Conservation (phyloP, 495 filamentous ascomycete genomes). For the Penicillium manginii region DNA sequence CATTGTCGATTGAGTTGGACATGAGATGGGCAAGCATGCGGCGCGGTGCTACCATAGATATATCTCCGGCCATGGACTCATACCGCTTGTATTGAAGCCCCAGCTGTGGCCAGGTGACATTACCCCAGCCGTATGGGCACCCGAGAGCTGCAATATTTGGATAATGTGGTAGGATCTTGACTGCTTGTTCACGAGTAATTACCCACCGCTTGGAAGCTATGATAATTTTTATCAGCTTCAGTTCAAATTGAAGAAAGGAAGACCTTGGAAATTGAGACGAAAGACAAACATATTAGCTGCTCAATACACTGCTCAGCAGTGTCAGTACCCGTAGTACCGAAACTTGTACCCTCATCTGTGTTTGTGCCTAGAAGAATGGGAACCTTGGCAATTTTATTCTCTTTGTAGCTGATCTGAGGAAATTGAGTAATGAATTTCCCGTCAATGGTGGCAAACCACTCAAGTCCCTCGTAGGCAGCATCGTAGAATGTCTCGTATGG, state of each 20-base stretch:
- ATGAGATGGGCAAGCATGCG: conserved; percentile 55
- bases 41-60: conserved; percentile 57
- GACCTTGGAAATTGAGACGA: neutral
- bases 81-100: conserved; percentile 58
- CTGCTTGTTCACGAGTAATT: conserved; percentile 33
- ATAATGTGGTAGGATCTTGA: conserved; percentile 37
- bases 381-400: conserved; percentile 43
- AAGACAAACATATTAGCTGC: conserved; percentile 39
- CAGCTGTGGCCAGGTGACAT: conserved; percentile 40
- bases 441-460: conserved; percentile 53
- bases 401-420: conserved; percentile 39
- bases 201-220: conserved; percentile 45
- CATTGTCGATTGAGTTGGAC: conserved; percentile 40
- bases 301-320: conserved; percentile 49
- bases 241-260: neutral
- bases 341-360: conserved; percentile 54
- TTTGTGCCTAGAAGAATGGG: conserved; percentile 52
- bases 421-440: conserved; percentile 53
- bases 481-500: conserved; percentile 61
- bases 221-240: neutral
- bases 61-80: conserved; percentile 56
- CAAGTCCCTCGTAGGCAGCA: conserved; percentile 46
- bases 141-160: conserved; percentile 48
- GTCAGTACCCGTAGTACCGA: conserved; percentile 48
- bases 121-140: conserved; percentile 55